These are phyloP conservation scores for Ceriops tagal DNA, from an alignment of 345 rosid genomes.

Conservation along the genomic window DNA sequence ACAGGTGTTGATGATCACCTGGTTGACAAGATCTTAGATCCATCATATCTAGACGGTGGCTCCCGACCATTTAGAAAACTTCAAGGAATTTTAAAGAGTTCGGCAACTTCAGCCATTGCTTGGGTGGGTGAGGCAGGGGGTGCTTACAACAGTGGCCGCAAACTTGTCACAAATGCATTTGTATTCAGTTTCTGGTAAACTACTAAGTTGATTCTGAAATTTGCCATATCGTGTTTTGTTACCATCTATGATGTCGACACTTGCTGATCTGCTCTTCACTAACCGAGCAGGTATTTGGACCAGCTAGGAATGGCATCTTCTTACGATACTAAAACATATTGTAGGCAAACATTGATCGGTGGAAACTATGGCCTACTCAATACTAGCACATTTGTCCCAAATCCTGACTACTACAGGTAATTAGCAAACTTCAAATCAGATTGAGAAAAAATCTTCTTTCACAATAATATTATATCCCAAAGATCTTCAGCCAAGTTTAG, in stretches of 20 bases:
- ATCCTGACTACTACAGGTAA: slow-evolving; percentile 52
- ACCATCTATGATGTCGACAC: neutral
- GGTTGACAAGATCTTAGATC: slow-evolving; percentile 42
- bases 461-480: no score
- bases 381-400: slow-evolving; percentile 40
- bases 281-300: slow-evolving; percentile 44
- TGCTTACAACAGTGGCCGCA: slow-evolving; percentile 53
- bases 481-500: no score
- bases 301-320: slow-evolving; percentile 59
- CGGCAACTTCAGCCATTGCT: slow-evolving; percentile 45
- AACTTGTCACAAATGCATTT: slow-evolving; percentile 50
- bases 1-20: slow-evolving; percentile 46
- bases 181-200: slow-evolving; percentile 57
- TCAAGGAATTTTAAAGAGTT: slow-evolving; percentile 32
- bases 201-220: neutral
- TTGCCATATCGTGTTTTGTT: neutral
- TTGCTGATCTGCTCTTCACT: neutral
- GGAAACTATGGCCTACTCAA: slow-evolving; percentile 57
- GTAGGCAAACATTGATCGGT: slow-evolving; percentile 53
- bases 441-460: no score
- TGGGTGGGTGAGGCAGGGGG: slow-evolving; percentile 74
- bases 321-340: slow-evolving; percentile 47
- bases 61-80: slow-evolving; percentile 27
- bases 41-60: slow-evolving; percentile 39
- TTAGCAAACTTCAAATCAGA: neutral